phyloP scores from a whole-genome alignment of 116 monocot species.

The Dioscorea cayenensis region DNA sequence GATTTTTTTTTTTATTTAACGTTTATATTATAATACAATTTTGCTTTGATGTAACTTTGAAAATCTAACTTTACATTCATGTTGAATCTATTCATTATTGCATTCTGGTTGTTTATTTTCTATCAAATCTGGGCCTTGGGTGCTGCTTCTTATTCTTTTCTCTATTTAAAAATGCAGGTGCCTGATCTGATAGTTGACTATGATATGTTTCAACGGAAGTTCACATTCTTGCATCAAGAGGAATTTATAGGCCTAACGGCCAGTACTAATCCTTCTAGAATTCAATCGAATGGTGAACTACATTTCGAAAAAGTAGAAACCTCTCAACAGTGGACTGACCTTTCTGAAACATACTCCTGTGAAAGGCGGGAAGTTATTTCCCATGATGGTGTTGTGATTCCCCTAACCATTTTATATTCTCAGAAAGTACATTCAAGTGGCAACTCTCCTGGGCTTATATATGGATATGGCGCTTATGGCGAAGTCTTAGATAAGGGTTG shows the following conservation, averaged over 20 bases:
- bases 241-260: slow-evolving; percentile 35
- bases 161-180: slow-evolving; percentile 44
- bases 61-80: not conserved
- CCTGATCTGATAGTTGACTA: slow-evolving; percentile 95
- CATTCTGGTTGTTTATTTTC: not conserved
- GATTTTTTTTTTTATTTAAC: too few species aligned
- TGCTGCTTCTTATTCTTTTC: not conserved
- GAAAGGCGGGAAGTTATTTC: slow-evolving; percentile 74
- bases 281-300: slow-evolving; percentile 9
- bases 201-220: slow-evolving; percentile 48
- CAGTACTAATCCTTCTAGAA: slow-evolving; percentile 11
- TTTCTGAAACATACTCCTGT: slow-evolving; percentile 54
- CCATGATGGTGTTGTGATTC: slow-evolving; percentile 67
- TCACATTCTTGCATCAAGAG: slow-evolving; percentile 71
- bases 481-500: slow-evolving; percentile 90
- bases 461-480: slow-evolving; percentile 99
- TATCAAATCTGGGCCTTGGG: not conserved
- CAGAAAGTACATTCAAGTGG: slow-evolving; percentile 24
- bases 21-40: too few species aligned
- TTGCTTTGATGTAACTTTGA: not conserved
- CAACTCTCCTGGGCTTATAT: slow-evolving; percentile 66
- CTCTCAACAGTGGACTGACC: slow-evolving; percentile 35
- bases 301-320: slow-evolving; percentile 14
- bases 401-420: slow-evolving; percentile 75
- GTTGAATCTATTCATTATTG: not conserved